Base-by-base conservation (phyloP, 2,329 filamentous ascomycete species). In the Ophiostoma triangulosporum region DNA sequence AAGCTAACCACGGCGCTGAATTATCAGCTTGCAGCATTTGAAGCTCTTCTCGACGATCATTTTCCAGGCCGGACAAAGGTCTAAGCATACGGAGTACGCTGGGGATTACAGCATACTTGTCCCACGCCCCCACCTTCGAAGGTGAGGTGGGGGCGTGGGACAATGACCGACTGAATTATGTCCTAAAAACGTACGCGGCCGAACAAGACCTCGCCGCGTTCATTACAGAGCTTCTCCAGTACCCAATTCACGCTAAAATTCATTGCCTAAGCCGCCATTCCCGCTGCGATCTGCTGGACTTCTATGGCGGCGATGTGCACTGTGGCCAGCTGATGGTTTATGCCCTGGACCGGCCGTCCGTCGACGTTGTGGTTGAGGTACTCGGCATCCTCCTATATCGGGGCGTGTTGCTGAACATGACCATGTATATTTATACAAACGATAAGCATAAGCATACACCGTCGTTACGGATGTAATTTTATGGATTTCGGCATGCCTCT, bases 301-400 rank as follows among this genome's bases (percentile, higher is more conserved):
- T 29, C 8, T 40, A 24, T 15, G 51, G 32, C 4, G 51, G 51
- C 15, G 32, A 48, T 32, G 51, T 48, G 9, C n/a, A 32, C 31
- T 32, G 43, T 15, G 51, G 43, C 20, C 51, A 53, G 51, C 32
- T 53, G 22, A 24, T 53, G 22, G 43, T 48, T n/a, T 12, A 48
- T 32, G 32, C 51, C 24, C 43, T 53, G 4, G 22, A 48, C 15
- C 51, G 51, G 29, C 27, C 35, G 43, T 48, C 51, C 15, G 43
- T 32, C 24, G 31, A 24, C 43, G 52, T 45, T 75, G 76, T 66
- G 54, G 63, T 51, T 8, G 40, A 35, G 8, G 50, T 48, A 43
- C 24, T 40, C 8, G n/a, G 31, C 32, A n/a, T 53, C 9, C 31
- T 53, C 11, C 20, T 31, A 9, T 6, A 50, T 22, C 20, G 29